Evolutionary conservation across 2,329 filamentous ascomycete species (phyloP).

Genomic region (Neophaeococcomyces aloes): DNA sequence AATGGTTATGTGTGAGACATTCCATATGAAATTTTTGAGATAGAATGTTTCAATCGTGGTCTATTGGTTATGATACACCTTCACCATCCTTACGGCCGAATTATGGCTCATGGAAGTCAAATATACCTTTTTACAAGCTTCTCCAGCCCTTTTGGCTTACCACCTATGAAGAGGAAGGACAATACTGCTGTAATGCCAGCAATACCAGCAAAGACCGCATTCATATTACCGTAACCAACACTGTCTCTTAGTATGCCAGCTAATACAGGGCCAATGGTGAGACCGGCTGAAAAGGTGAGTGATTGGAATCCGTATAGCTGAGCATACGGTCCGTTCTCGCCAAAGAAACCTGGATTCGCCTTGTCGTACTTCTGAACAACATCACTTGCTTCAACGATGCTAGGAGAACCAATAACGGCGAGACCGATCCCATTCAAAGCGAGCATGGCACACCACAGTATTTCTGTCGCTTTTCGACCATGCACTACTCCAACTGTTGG

Average conservation of each 20-base stretch:
- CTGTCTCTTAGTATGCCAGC: slow-evolving; percentile 14
- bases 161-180: slow-evolving; percentile 18
- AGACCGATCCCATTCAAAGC: slow-evolving; percentile 42
- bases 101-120: not conserved
- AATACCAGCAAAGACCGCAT: slow-evolving; percentile 15
- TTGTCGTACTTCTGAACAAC: slow-evolving; percentile 47
- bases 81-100: too few species aligned
- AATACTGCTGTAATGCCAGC: slow-evolving; percentile 17
- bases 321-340: slow-evolving; percentile 48
- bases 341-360: slow-evolving; percentile 47
- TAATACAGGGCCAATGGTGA: slow-evolving; percentile 48
- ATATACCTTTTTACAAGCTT: slow-evolving; percentile 1
- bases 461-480: slow-evolving; percentile 27
- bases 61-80: too few species aligned
- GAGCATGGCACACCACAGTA: slow-evolving; percentile 38
- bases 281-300: slow-evolving; percentile 50
- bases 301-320: slow-evolving; percentile 56
- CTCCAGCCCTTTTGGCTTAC: slow-evolving; percentile 11
- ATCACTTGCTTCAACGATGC: slow-evolving; percentile 47
- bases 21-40: too few species aligned
- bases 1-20: too few species aligned
- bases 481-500: slow-evolving; percentile 20
- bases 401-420: slow-evolving; percentile 43
- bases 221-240: slow-evolving; percentile 21
- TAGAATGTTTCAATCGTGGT: too few species aligned